These are phyloP conservation scores for Neonectria neomacrospora DNA, from an alignment of 2,329 filamentous ascomycete species.

Conservation along the genomic window DNA sequence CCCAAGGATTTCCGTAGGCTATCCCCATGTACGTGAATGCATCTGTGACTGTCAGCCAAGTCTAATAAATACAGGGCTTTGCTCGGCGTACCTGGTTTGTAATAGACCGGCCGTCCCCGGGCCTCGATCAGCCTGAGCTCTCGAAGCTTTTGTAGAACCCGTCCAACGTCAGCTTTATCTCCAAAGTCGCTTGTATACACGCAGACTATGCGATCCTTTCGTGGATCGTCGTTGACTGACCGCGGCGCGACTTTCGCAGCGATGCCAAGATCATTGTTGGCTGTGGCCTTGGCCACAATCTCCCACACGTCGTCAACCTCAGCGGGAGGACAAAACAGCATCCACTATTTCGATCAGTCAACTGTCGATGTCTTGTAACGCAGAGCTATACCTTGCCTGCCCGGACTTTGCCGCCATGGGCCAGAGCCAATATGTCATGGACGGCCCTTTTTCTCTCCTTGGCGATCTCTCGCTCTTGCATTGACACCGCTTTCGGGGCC, in stretches of 20 bases:
- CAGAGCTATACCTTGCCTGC: slow-evolving; percentile 69
- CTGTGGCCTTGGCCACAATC: slow-evolving; percentile 72
- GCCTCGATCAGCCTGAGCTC: slow-evolving; percentile 69
- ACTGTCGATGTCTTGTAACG: not conserved
- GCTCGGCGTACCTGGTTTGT: slow-evolving; percentile 73
- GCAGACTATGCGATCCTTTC: slow-evolving; percentile 71
- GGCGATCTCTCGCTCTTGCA: slow-evolving; percentile 60
- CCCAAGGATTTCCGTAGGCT: slow-evolving; percentile 68
- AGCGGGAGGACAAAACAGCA: slow-evolving; percentile 70
- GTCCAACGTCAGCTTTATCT: slow-evolving; percentile 73
- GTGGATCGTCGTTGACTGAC: slow-evolving; percentile 52
- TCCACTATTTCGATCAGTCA: slow-evolving; percentile 68
- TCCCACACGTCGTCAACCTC: slow-evolving; percentile 74
- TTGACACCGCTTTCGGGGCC: slow-evolving; percentile 47
- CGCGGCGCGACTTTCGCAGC: slow-evolving; percentile 76
- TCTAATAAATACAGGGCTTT: not conserved
- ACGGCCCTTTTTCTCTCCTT: slow-evolving; percentile 61
- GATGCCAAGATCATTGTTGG: slow-evolving; percentile 75
- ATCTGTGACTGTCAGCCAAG: slow-evolving; percentile 57
- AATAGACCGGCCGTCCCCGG: slow-evolving; percentile 70
- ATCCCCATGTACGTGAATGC: slow-evolving; percentile 76
- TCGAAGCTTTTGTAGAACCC: slow-evolving; percentile 72
- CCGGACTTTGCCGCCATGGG: slow-evolving; percentile 66
- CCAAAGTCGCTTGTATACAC: slow-evolving; percentile 82
- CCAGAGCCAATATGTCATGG: slow-evolving; percentile 69